These are phyloP conservation scores for Boletus tylopilopsis DNA, from an alignment of 768 basidiomycete species.

Conservation along the genomic window DNA sequence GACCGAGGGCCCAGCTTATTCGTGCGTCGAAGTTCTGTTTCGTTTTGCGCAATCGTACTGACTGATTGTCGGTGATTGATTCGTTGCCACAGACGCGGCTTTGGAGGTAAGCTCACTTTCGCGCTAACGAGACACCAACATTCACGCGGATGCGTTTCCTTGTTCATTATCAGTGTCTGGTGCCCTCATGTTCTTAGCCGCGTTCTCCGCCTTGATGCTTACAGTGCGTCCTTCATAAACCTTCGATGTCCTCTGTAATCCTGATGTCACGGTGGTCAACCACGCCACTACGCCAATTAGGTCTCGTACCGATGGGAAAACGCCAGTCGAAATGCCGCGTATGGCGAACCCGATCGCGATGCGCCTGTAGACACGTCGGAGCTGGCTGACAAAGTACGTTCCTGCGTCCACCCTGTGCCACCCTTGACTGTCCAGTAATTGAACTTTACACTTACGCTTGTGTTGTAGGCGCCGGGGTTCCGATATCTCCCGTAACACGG, in stretches of 20 bases:
- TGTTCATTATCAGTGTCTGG: conserved; percentile 14
- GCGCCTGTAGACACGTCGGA: conserved; percentile 62
- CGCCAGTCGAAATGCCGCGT: conserved; percentile 45
- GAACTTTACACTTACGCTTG: background rate
- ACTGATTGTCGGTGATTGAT: background rate
- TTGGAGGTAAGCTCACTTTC: background rate
- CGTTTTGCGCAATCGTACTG: background rate
- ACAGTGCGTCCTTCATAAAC: conserved; percentile 13
- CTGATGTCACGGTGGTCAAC: background rate
- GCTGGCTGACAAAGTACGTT: conserved; percentile 50
- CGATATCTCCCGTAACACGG: conserved; percentile 44
- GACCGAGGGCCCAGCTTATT: conserved; percentile 38
- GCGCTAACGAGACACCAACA: no score
- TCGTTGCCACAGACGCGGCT: background rate
- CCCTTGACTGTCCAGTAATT: no score
- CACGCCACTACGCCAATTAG: conserved; percentile 28
- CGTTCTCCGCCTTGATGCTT: conserved; percentile 19
- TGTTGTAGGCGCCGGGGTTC: conserved; percentile 52
- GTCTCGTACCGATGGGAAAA: conserved; percentile 65
- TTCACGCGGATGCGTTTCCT: no score
- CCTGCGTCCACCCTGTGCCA: background rate
- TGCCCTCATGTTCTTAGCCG: conserved; percentile 23
- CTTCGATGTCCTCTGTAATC: background rate
- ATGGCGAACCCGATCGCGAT: conserved; percentile 47
- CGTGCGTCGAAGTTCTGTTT: conserved; percentile 16